Percentiles rank a stretch among this genome's conserved stretches.
Conservation (phyloP, 306 rosid species). For the Fragaria nilgerrensis region DNA sequence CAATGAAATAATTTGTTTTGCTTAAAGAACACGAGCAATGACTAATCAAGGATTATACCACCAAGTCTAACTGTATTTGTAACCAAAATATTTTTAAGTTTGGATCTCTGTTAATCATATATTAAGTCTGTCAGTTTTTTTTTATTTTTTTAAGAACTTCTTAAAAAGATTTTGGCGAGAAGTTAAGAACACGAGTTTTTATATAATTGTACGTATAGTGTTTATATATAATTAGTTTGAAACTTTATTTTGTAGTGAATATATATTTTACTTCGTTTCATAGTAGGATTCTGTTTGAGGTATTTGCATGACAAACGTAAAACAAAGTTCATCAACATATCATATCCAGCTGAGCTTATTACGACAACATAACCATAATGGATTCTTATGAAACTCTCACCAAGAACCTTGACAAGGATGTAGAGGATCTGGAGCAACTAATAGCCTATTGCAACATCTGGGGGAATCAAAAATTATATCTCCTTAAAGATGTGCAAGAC, state of each 20-base stretch:
- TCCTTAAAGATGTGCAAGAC: neutral
- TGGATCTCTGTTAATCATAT: neutral
- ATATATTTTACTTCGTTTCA: neutral
- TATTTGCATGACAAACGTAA: no score
- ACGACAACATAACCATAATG: neutral
- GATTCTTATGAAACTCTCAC: neutral
- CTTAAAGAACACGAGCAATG: no score
- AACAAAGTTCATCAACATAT: neutral
- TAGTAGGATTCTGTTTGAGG: neutral
- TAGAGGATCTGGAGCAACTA: neutral
- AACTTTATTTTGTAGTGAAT: no score
- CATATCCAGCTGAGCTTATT: neutral
- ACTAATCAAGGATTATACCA: no score
- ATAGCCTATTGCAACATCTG: neutral
- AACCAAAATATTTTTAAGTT: no score
- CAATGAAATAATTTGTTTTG: neutral
- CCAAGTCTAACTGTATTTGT: no score
- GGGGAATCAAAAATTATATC: neutral
- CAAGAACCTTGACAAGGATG: neutral
- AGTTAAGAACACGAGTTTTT: no score
- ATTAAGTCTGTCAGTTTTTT: no score
- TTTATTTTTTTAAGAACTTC: no score
- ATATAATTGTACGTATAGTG: no score
- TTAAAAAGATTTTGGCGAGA: no score
- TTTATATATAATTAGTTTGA: no score